Percentiles rank a stretch among this genome's conserved stretches.
Evolutionary conservation across 2,329 filamentous ascomycete species (phyloP).

Genomic region (Fusarium nodosum): DNA sequence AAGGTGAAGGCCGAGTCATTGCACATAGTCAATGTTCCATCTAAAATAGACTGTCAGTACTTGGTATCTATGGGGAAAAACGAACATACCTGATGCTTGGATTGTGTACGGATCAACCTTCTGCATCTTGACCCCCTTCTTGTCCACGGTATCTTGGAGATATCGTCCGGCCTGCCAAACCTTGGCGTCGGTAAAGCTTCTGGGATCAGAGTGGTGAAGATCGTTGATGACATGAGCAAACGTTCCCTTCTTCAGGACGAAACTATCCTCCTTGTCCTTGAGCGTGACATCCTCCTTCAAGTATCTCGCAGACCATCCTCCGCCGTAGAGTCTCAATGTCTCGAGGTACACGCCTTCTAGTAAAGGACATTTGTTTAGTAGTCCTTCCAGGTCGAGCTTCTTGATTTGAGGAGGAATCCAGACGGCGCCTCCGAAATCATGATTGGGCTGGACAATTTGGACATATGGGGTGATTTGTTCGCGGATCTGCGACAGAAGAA

Average conservation of each 20-base stretch:
- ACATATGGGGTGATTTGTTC: slow-evolving; percentile 56
- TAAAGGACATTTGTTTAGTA: slow-evolving; percentile 55
- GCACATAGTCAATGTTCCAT: slow-evolving; percentile 52
- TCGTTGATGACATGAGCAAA: slow-evolving; percentile 54
- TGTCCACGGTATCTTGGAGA: slow-evolving; percentile 47
- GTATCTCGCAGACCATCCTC: slow-evolving; percentile 51
- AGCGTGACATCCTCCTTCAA: slow-evolving; percentile 54
- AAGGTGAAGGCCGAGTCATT: slow-evolving; percentile 53
- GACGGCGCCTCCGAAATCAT: slow-evolving; percentile 55
- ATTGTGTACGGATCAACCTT: slow-evolving; percentile 49
- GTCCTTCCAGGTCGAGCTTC: slow-evolving; percentile 54
- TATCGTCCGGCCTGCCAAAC: slow-evolving; percentile 56
- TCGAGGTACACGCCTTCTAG: slow-evolving; percentile 59
- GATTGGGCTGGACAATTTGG: slow-evolving; percentile 51
- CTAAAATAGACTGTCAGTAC: slow-evolving; percentile 46
- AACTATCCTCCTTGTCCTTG: slow-evolving; percentile 48
- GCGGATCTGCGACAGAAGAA: slow-evolving; percentile 56
- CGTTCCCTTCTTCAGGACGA: slow-evolving; percentile 53
- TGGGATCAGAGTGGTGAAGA: slow-evolving; percentile 55
- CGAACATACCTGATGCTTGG: slow-evolving; percentile 52
- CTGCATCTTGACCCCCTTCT: slow-evolving; percentile 44
- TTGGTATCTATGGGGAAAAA: background rate
- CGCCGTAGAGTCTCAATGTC: slow-evolving; percentile 57
- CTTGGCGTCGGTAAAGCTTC: slow-evolving; percentile 51
- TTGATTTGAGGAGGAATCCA: slow-evolving; percentile 54